A percentile compares a stretch with the other conserved stretches of the same genome.
Conservation (phyloP, 345 rosid genomes). For the Nasturtium officinale region DNA sequence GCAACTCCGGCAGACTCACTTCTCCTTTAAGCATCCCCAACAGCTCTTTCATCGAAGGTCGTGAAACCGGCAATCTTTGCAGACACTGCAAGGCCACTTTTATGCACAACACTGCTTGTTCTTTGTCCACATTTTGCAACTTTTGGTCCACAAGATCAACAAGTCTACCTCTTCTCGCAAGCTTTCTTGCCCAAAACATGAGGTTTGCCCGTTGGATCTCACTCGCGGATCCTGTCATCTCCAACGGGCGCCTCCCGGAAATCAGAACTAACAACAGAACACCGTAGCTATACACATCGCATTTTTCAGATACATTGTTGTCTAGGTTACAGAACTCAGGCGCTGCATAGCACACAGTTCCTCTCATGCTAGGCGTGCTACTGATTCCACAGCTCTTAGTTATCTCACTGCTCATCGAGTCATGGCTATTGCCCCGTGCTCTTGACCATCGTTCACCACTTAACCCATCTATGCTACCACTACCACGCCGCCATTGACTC, state of each 20-base stretch:
- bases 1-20: conserved; percentile 64
- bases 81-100: conserved; percentile 82
- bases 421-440: conserved; percentile 61
- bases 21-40: conserved; percentile 76
- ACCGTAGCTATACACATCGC: conserved; percentile 92
- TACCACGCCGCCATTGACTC: conserved; percentile 65
- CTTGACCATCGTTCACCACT: conserved; percentile 70
- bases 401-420: conserved; percentile 73
- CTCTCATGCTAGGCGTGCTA: conserved; percentile 99
- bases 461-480: conserved; percentile 79
- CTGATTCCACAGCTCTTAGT: conserved; percentile 79
- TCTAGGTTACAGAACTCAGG: conserved; percentile 71
- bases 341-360: conserved; percentile 90
- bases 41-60: conserved; percentile 85
- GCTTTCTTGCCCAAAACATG: conserved; percentile 87
- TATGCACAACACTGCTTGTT: conserved; percentile 75
- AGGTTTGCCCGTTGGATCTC: conserved; percentile 91
- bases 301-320: conserved; percentile 71
- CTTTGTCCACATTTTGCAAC: conserved; percentile 58
- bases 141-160: conserved; percentile 81
- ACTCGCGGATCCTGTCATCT: conserved; percentile 79
- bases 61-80: conserved; percentile 71
- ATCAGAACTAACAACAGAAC: conserved; percentile 75
- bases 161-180: conserved; percentile 79
- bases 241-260: conserved; percentile 90